Percentiles rank a stretch among this genome's conserved stretches.
These are phyloP conservation scores for Cyclanthera cordifolia DNA, from an alignment of 306 rosid genomes.

Conservation along the genomic window DNA sequence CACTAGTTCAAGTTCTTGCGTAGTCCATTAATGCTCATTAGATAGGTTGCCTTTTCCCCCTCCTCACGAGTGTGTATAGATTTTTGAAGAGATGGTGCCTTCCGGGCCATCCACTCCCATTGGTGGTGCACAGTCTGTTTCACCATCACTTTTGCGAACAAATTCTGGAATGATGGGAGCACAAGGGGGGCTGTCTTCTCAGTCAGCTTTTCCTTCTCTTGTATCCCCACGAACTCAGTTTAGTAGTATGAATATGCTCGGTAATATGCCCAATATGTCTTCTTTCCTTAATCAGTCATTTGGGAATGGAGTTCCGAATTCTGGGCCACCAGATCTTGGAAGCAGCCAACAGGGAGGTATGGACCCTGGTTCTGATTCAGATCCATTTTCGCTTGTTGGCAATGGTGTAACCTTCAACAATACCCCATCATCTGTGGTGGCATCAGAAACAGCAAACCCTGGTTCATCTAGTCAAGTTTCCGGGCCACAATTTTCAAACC, in stretches of 20 bases:
- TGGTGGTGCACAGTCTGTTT: constrained; percentile 74
- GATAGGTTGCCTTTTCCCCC: constrained; percentile 13
- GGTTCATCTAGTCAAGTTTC: constrained; percentile 65
- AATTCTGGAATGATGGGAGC: constrained; percentile 85
- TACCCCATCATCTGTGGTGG: constrained; percentile 43
- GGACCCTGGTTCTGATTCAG: constrained; percentile 60
- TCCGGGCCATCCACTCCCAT: constrained; percentile 82
- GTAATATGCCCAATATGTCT: constrained; percentile 57
- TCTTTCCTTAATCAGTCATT: constrained; percentile 70
- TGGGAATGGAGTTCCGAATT: constrained; percentile 54
- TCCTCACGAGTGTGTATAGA: constrained; percentile 16
- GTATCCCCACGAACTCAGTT: constrained; percentile 64
- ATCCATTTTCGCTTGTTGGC: constrained; percentile 57
- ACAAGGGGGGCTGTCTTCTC: constrained; percentile 72
- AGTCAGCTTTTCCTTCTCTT: constrained; percentile 54
- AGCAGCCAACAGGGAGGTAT: constrained; percentile 64
- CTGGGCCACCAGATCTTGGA: constrained; percentile 60
- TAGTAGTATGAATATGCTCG: constrained; percentile 63
- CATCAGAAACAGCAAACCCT: constrained; percentile 49
- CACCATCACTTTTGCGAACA: constrained; percentile 68
- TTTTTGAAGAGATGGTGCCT: constrained; percentile 51
- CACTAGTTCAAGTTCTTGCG: constrained; percentile 21
- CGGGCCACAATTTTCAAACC: constrained; percentile 66
- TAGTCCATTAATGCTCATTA: constrained; percentile 26
- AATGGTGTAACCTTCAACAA: constrained; percentile 54